A percentile compares a stretch with the other conserved stretches of the same genome.
These are phyloP conservation scores for Talinum fruticosum DNA, from an alignment of 148 eudicot genomes.

Conservation along the genomic window DNA sequence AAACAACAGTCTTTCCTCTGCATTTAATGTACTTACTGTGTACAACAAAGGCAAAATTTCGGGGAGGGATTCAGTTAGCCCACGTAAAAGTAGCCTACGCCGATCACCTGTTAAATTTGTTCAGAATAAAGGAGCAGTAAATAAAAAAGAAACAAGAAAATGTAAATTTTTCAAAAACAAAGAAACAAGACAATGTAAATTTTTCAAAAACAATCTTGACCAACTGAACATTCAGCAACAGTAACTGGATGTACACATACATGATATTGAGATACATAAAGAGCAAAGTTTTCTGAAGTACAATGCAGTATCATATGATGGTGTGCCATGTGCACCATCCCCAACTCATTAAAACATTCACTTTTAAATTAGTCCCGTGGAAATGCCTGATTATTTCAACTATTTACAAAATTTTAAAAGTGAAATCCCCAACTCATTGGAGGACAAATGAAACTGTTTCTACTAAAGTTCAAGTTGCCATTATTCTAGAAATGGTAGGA, in stretches of 20 bases:
- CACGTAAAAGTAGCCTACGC: conserved; percentile 82
- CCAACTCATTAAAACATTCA: no score
- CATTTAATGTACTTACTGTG: conserved; percentile 52
- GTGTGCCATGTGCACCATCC: no score
- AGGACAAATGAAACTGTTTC: not conserved
- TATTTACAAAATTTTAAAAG: not conserved
- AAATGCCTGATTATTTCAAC: not conserved
- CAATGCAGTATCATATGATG: no score
- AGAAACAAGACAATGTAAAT: no score
- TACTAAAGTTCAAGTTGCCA: not conserved
- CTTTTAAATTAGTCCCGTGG: no score
- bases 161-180: not conserved
- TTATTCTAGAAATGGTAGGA: not conserved
- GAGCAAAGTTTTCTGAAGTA: not conserved
- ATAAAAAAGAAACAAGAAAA: not conserved
- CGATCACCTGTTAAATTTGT: conserved; percentile 67
- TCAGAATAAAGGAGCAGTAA: conserved; percentile 7
- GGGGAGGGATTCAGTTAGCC: conserved; percentile 78
- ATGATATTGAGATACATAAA: not conserved
- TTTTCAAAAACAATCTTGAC: not conserved
- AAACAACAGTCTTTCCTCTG: not conserved
- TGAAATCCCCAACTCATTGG: not conserved
- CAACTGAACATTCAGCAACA: not conserved
- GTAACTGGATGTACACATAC: not conserved
- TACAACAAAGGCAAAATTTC: conserved; percentile 83